Evolutionary conservation across 495 filamentous ascomycete species (phyloP), one percentile per base, ranked within the genome.

Genomic region (Trichoderma virens): DNA sequence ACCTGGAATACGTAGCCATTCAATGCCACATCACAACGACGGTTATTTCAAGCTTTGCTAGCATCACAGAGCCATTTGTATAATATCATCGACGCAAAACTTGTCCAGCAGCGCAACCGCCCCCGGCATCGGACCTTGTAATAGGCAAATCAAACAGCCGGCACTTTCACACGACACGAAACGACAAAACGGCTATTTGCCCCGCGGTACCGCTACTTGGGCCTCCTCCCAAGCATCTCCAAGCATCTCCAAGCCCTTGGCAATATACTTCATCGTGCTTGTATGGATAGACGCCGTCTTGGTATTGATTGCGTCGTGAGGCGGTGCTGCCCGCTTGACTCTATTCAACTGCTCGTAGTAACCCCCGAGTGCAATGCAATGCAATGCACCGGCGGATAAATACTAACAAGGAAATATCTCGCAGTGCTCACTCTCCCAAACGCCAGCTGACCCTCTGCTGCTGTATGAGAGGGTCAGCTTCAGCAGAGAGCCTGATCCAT

Each of bases 61-160:
- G n/a, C n/a, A n/a, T n/a, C n/a, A n/a, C n/a, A n/a, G n/a, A n/a
- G n/a, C n/a, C n/a, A n/a, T n/a, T n/a, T n/a, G n/a, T n/a, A n/a
- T 6, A 25, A 47, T n/a, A 23, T 18, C 43, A 35, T 35, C 32
- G 18, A 47, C 6, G 18, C n/a, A 8, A 30, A 27, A 5, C 45
- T 2, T 5, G 1, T 5, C 11, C 51, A 56, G 23, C 23, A 9
- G n/a, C n/a, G 20, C 1, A 13, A 27, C 28, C 1, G 25, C 20
- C 47, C 32, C 47, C 47, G 51, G 51, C 51, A 56, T 56, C 51
- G 51, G 51, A 56, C 51, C 51, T 56, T 3, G 20, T 3, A 30
- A 7, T 4, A 28, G 5, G 47, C 8, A 9, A 30, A 25, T 13
- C 1, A 56, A 56, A 56, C 13, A 30, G 25, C 51, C 51, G 43